phyloP scores from a whole-genome alignment of 495 filamentous ascomycete genomes.

The Neurospora tetrasperma region DNA sequence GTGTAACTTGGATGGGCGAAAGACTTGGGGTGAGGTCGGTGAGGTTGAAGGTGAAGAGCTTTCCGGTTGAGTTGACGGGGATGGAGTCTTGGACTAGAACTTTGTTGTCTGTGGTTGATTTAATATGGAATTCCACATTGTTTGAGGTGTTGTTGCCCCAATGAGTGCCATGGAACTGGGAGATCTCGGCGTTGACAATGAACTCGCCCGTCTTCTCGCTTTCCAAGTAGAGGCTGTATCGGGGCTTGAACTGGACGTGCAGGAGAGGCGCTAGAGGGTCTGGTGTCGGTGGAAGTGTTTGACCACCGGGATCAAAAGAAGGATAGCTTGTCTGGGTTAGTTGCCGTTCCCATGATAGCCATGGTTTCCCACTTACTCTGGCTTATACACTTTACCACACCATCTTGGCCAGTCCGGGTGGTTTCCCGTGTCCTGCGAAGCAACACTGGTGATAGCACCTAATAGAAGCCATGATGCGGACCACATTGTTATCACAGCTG shows the following conservation, averaged over 20 bases:
- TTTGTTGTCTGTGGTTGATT: constrained; percentile 18
- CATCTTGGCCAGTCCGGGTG: constrained; percentile 40
- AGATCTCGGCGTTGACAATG: constrained; percentile 49
- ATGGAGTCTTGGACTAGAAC: constrained; percentile 30
- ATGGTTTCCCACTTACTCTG: constrained; percentile 23
- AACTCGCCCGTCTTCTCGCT: constrained; percentile 44
- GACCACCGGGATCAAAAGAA: constrained; percentile 52
- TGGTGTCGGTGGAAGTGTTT: constrained; percentile 34
- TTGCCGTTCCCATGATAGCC: not conserved
- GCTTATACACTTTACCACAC: constrained; percentile 51
- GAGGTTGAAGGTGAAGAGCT: constrained; percentile 39
- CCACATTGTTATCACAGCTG: not conserved
- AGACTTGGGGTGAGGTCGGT: constrained; percentile 32
- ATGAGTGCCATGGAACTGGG: constrained; percentile 36
- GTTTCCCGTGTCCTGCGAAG: constrained; percentile 26
- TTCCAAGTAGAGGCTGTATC: constrained; percentile 51
- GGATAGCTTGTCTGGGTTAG: constrained; percentile 31
- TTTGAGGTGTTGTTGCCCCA: constrained; percentile 26
- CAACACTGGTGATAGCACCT: not conserved
- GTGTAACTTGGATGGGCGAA: constrained; percentile 34
- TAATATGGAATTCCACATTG: constrained; percentile 28
- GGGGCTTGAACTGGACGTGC: constrained; percentile 47
- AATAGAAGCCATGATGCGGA: not conserved
- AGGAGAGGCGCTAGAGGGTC: constrained; percentile 36
- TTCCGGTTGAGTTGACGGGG: constrained; percentile 36